A percentile compares a stretch with the other conserved stretches of the same genome.
Evolutionary conservation across 305 asterid genomes (phyloP).

Genomic region (Fraxinus latifolia): DNA sequence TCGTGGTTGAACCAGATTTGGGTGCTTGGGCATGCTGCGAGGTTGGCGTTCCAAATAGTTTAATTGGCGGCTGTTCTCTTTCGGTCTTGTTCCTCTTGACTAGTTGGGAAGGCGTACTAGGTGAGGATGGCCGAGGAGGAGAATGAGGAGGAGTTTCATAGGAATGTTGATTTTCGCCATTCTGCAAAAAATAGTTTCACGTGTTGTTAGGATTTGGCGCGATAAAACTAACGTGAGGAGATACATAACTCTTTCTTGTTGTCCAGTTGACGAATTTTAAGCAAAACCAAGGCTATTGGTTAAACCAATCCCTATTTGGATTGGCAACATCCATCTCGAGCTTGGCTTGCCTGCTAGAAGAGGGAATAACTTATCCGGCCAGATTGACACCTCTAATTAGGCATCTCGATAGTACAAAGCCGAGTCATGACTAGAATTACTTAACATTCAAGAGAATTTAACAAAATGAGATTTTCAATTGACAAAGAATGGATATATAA

Average conservation of each 20-base stretch:
- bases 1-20: neutral
- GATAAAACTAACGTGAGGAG: neutral
- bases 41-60: neutral
- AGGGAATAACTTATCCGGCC: neutral
- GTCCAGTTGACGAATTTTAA: neutral
- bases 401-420: neutral
- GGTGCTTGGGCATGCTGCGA: neutral
- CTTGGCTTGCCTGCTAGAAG: neutral
- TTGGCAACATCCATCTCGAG: neutral
- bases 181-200: constrained; percentile 21
- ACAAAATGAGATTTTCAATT: neutral
- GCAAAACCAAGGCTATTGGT: neutral
- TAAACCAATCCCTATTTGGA: neutral
- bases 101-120: constrained; percentile 24
- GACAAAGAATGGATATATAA: neutral
- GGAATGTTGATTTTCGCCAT: neutral
- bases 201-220: neutral
- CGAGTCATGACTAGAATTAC: neutral
- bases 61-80: neutral
- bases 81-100: constrained; percentile 17
- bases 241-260: neutral
- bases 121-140: constrained; percentile 20
- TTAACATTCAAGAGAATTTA: neutral
- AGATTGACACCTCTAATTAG: neutral
- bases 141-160: neutral